Conservation (phyloP, 2,329 filamentous ascomycete genomes). For the Chrysoporthe puriensis region DNA sequence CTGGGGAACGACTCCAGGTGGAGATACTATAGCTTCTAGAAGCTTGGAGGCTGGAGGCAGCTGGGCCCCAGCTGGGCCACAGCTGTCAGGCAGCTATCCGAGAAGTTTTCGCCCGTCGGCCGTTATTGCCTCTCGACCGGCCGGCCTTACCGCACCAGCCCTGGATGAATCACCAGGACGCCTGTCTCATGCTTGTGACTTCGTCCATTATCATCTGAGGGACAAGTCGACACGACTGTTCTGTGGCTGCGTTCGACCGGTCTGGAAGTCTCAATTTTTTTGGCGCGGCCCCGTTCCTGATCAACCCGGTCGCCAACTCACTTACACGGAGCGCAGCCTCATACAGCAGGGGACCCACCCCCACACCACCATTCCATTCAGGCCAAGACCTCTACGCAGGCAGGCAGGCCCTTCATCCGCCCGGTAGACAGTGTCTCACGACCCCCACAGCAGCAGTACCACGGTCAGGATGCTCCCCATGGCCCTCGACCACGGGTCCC, state of each 20-base stretch:
- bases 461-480: slow-evolving; percentile 21
- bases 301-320: not conserved
- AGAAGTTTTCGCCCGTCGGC: not conserved
- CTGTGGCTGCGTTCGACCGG: not conserved
- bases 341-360: not conserved
- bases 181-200: not conserved
- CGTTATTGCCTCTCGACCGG: not conserved
- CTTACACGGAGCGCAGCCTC: not conserved
- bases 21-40: no score
- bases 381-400: not conserved
- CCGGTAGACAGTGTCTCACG: not conserved
- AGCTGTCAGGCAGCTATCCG: not conserved
- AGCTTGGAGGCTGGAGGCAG: no score
- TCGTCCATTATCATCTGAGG: not conserved
- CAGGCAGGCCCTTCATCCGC: not conserved
- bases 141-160: not conserved
- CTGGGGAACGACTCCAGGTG: no score
- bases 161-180: not conserved
- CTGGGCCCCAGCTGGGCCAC: no score
- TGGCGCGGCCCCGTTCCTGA: no score
- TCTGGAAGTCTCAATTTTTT: no score
- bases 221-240: not conserved
- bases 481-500: slow-evolving; percentile 47
- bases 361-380: not conserved
- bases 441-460: not conserved